Evolutionary conservation across 2,329 filamentous ascomycete species (phyloP).

Genomic region (Trichoderma pleuroti): DNA sequence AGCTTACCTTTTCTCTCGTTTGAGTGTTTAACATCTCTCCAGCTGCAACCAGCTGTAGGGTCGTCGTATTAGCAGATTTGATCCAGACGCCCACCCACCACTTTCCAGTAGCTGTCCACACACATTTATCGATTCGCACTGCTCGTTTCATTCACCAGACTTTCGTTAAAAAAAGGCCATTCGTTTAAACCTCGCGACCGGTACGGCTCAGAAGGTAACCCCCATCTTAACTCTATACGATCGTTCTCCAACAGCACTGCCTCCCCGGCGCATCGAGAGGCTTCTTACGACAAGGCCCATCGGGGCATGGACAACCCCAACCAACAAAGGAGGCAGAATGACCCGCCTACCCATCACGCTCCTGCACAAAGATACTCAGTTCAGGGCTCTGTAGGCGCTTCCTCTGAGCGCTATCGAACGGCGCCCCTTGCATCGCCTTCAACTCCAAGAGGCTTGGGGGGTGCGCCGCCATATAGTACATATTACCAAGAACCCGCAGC

Average conservation of each 20-base stretch:
- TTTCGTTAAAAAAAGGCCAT: background rate
- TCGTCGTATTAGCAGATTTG: background rate
- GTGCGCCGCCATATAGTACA: conserved; percentile 53
- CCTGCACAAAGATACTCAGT: conserved; percentile 52
- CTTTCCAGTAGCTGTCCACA: conserved; percentile 5
- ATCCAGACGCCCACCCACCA: background rate
- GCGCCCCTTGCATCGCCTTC: conserved; percentile 49
- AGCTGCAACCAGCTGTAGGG: background rate
- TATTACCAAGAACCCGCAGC: conserved; percentile 57
- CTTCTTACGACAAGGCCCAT: conserved; percentile 7
- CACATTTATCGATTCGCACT: background rate
- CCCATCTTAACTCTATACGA: background rate
- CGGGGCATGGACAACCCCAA: conserved; percentile 20
- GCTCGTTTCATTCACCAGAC: background rate
- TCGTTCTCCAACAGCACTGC: background rate
- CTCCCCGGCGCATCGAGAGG: conserved; percentile 12
- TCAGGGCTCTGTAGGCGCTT: conserved; percentile 42
- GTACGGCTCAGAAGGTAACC: background rate
- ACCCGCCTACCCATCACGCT: conserved; percentile 55
- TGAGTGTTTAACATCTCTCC: background rate
- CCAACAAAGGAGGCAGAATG: conserved; percentile 20
- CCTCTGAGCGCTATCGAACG: conserved; percentile 46
- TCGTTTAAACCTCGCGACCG: background rate
- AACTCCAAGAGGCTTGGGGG: conserved; percentile 50
- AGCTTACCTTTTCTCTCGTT: background rate